A percentile compares a stretch with the other conserved stretches of the same genome.
Evolutionary conservation across 768 basidiomycete species (phyloP).

Genomic region (Leccinum rimulosum): DNA sequence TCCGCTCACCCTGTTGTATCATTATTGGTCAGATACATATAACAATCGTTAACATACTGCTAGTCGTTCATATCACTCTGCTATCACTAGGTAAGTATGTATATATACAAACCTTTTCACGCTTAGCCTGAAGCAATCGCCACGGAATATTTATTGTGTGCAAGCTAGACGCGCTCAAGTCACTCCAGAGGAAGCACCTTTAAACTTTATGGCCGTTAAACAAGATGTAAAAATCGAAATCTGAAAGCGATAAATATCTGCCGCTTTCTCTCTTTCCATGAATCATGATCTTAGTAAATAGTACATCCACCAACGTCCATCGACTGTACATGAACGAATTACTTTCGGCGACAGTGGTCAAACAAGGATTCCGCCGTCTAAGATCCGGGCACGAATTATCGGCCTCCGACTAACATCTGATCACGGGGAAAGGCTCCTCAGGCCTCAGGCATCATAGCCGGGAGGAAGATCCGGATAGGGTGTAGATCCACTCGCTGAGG

Average conservation of each 20-base stretch:
- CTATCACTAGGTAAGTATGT: background rate
- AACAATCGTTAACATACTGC: background rate
- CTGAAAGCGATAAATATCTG: background rate
- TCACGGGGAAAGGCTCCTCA: background rate
- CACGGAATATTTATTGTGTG: background rate
- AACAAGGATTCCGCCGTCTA: background rate
- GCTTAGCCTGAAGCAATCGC: background rate
- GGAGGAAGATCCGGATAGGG: slow-evolving; percentile 29
- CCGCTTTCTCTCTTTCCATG: background rate
- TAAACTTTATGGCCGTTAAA: background rate
- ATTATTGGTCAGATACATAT: slow-evolving; percentile 8
- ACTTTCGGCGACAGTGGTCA: background rate
- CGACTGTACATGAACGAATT: background rate
- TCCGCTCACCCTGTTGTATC: slow-evolving; percentile 12
- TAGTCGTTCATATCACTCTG: background rate
- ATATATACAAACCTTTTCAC: background rate
- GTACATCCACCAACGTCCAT: background rate
- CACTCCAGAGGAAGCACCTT: background rate
- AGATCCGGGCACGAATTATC: background rate
- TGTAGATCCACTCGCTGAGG: slow-evolving; percentile 15
- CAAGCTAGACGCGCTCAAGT: background rate
- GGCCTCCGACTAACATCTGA: background rate
- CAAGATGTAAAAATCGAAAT: background rate
- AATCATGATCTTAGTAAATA: background rate
- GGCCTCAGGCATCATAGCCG: slow-evolving; percentile 26